These are phyloP conservation scores for Penicillium verhagenii DNA, from an alignment of 495 filamentous ascomycete species.

Conservation along the genomic window DNA sequence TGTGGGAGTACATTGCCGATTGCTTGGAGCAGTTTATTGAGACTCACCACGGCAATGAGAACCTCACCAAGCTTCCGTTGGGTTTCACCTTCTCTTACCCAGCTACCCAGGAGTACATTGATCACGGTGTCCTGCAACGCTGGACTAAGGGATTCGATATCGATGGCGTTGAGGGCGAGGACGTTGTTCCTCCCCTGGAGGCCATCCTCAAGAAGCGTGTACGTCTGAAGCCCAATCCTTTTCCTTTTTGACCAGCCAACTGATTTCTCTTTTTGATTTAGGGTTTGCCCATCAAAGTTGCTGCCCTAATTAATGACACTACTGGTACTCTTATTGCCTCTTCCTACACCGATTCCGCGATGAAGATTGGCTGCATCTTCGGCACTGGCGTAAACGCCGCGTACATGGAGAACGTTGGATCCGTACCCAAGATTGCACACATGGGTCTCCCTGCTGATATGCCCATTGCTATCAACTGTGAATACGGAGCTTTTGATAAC, in stretches of 20 bases:
- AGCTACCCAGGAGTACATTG: constrained; percentile 92
- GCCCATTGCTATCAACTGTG: constrained; percentile 98
- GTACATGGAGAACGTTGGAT: constrained; percentile 92
- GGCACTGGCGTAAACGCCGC: constrained; percentile 98
- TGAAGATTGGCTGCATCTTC: constrained; percentile 97
- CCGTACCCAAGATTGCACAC: constrained; percentile 90
- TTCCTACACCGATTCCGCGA: constrained; percentile 84
- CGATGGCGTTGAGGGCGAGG: constrained; percentile 87
- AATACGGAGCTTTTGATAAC: constrained; percentile 98
- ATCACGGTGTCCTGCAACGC: constrained; percentile 91
- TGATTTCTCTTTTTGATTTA: constrained; percentile 25
- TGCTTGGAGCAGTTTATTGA: constrained; percentile 96
- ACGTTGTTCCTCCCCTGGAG: constrained; percentile 93
- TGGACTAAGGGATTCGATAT: constrained; percentile 99
- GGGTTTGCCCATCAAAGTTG: constrained; percentile 90
- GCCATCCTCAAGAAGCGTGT: constrained; percentile 75
- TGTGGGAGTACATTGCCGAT: constrained; percentile 98
- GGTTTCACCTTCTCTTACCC: constrained; percentile 99
- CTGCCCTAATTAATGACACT: constrained; percentile 95
- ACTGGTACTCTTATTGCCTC: constrained; percentile 99
- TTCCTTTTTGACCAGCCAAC: neutral
- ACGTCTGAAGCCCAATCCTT: constrained; percentile 23
- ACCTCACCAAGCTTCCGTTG: constrained; percentile 65
- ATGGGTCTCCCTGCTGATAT: constrained; percentile 86
- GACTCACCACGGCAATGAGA: constrained; percentile 74